Conservation (phyloP, 139 green algal species). For the Asterochloris erici region DNA sequence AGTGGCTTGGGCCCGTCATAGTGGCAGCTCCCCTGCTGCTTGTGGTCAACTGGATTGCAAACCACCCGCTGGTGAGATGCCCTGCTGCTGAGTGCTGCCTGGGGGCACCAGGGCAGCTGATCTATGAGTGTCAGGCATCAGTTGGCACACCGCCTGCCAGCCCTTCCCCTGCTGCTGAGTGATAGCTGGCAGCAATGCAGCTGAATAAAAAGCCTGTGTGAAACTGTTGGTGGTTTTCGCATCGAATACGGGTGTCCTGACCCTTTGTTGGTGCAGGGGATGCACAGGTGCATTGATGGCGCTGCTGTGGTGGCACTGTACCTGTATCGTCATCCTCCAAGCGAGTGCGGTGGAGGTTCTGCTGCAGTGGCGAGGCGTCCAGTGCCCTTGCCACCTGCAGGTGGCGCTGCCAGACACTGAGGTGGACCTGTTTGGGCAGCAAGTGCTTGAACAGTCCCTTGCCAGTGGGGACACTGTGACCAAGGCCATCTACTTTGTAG, state of each 20-base stretch:
- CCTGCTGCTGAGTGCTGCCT: neutral
- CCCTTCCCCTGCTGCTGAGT: too few relatives aligned
- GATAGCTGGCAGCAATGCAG: too few relatives aligned
- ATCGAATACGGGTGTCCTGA: neutral
- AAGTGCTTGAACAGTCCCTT: neutral
- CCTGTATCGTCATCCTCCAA: neutral
- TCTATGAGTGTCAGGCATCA: neutral
- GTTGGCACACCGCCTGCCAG: neutral
- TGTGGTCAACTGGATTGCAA: neutral
- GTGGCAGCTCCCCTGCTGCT: neutral
- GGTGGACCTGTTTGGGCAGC: neutral
- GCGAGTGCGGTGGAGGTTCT: neutral
- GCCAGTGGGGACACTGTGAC: neutral
- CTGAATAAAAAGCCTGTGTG: too few relatives aligned
- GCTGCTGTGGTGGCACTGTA: neutral
- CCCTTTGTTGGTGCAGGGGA: neutral
- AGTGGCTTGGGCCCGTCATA: neutral
- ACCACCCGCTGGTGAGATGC: conserved; percentile 2
- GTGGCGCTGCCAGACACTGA: neutral
- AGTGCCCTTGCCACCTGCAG: neutral
- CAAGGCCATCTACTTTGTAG: conserved; percentile 61
- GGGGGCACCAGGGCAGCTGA: neutral
- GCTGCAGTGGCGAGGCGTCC: too few relatives aligned
- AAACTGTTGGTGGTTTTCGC: neutral
- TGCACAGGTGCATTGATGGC: neutral